Evolutionary conservation across 2,329 filamentous ascomycete genomes (phyloP), one percentile per base, ranked within the genome.

Genomic region (Fusarium mexicanum): DNA sequence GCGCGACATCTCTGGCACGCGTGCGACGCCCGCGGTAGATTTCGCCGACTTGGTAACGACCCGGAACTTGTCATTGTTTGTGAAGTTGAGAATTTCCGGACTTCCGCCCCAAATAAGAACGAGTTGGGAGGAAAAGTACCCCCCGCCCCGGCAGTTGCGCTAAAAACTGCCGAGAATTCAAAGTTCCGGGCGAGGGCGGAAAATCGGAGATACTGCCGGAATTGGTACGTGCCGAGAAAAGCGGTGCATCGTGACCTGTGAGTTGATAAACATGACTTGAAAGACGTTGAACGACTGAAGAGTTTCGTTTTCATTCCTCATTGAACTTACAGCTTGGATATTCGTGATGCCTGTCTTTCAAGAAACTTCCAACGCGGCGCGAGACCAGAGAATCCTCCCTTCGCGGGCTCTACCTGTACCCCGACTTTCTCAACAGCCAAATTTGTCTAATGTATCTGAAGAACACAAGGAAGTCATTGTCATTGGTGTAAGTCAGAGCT

Each of bases 341-440:
- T 12, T n/a, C 3, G 40, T 10, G 17, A 69, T 69, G 67, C 64
- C 67, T 10, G 67, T 69, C 11, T 69, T 69, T 26, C 67, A 69
- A 51, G 67, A 69, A 64, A 46, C 50, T 0, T 69, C 65, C 11
- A 68, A 35, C 22, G 31, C 66, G 1, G 57, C 64, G 1, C 48
- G 57, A 8, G 58, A 69, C 31, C 64, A 57, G 5, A 55, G 67
- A 48, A 69, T 69, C 18, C 16, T 69, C 2, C 67, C 67, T 8
- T 69, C 65, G 5, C 64, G 67, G 0, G 38, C 67, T 5, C 50
- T 69, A 0, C 67, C 67, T 0, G 12, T 69, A 2, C 67, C 67
- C 3, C 38, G 67, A 26, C 65, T 69, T 5, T 69, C 64, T n/a
- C 20, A 20, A 0, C 50, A 17, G n/a, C 65, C 67, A 4, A 29